Evolutionary conservation across 2,329 filamentous ascomycete genomes (phyloP).

Genomic region (Rosellinia necatrix): DNA sequence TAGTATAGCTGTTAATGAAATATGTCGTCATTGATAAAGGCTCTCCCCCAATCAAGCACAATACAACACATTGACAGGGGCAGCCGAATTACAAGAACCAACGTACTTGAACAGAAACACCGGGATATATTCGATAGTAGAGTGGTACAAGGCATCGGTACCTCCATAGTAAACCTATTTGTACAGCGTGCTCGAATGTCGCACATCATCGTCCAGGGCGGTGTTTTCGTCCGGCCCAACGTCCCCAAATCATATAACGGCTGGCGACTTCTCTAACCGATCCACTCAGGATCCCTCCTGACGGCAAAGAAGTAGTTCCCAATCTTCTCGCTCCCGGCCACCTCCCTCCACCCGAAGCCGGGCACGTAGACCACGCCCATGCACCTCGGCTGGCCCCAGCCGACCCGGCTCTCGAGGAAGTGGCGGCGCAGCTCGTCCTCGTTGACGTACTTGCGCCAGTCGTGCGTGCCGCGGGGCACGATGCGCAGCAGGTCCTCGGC

Average conservation of each 20-base stretch:
- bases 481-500: constrained; percentile 87
- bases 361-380: constrained; percentile 91
- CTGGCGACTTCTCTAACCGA: too few relatives aligned
- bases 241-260: background rate
- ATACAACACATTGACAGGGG: background rate
- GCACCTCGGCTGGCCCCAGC: constrained; percentile 64
- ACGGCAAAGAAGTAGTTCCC: constrained; percentile 98
- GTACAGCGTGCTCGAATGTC: constrained; percentile 13
- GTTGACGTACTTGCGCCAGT: constrained; percentile 96
- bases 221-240: background rate
- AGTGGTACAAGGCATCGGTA: background rate
- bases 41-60: too few relatives aligned
- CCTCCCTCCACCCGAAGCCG: constrained; percentile 85
- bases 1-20: too few relatives aligned
- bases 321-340: constrained; percentile 78
- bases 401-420: constrained; percentile 54
- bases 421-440: constrained; percentile 71
- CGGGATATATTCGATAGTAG: constrained; percentile 16
- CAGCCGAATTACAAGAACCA: too few relatives aligned
- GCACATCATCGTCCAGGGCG: background rate
- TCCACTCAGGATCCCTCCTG: constrained; percentile 29
- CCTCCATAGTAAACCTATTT: background rate
- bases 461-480: constrained; percentile 90
- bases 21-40: too few relatives aligned
- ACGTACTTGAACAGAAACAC: background rate